Conservation (phyloP, 2,329 filamentous ascomycete genomes). For the Cyphellophora europaea region DNA sequence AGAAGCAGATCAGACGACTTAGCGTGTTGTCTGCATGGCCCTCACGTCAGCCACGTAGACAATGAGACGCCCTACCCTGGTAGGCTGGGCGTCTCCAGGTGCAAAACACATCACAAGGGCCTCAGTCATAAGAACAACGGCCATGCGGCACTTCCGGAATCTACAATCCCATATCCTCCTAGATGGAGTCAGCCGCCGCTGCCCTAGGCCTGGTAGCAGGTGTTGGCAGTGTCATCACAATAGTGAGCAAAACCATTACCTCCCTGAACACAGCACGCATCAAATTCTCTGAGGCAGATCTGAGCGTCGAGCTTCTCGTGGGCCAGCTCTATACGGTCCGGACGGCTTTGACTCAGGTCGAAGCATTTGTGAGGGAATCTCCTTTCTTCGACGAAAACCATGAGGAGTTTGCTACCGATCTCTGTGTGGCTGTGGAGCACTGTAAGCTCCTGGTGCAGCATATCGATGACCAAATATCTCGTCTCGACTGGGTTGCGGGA, state of each 20-base stretch:
- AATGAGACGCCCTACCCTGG: too few species aligned
- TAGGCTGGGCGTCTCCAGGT: too few species aligned
- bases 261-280: constrained; percentile 12
- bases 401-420: constrained; percentile 14
- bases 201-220: constrained; percentile 12
- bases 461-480: constrained; percentile 13
- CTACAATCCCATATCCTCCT: too few species aligned
- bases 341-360: constrained; percentile 15
- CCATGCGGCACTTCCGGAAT: too few species aligned
- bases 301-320: constrained; percentile 15
- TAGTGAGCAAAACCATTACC: constrained; percentile 11
- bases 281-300: constrained; percentile 11
- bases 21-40: too few species aligned
- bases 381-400: constrained; percentile 2
- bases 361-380: constrained; percentile 1
- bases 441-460: constrained; percentile 13
- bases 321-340: constrained; percentile 13
- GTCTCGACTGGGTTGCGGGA: constrained; percentile 7
- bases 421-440: constrained; percentile 12
- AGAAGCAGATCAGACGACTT: too few species aligned
- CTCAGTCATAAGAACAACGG: too few species aligned
- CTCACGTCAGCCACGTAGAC: too few species aligned
- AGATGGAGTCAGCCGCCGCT: too few species aligned
- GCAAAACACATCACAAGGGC: too few species aligned
- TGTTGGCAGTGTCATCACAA: constrained; percentile 12